Base-by-base conservation (phyloP, 176 grass and related monocot genomes). In the Stipa capillata region DNA sequence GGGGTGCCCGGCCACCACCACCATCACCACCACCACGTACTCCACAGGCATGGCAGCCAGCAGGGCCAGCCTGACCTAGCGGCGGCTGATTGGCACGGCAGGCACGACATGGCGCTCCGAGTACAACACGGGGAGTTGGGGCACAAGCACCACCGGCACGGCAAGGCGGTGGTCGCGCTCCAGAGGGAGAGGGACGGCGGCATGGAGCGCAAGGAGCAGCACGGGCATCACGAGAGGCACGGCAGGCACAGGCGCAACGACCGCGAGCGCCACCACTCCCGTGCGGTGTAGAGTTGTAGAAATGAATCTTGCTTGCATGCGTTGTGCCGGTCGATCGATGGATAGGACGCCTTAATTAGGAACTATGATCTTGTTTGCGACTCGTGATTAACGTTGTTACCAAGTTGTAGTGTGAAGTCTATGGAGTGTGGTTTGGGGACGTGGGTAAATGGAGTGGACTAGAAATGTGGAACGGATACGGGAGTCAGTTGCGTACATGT, bases 81-180 rank as follows among this genome's bases (percentile, higher is more conserved):
- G n/a, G n/a, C n/a, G n/a, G n/a, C n/a, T n/a, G n/a, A n/a, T n/a
- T n/a, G n/a, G n/a, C n/a, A n/a, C n/a, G n/a, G n/a, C n/a, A n/a
- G n/a, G n/a, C 83, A 86, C 51, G 87, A 79, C 15, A n/a, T 42
- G 21, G 76, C 74, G 3, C 82, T 92, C 43, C 52, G 78, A 24
- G 78, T 87, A 40, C 70, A 60, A 61, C 85, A 76, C 33, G 39
- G 34, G 82, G 76, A 66, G 14, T 32, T 14, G 17, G 44, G 25
- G 15, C 65, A 80, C 78, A 83, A 86, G 72, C 86, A 87, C 28
- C 86, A 84, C 29, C 43, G 56, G 17, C 81, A 82, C 54, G 59
- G 77, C 83, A 88, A 87, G 72, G 82, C 54, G 25, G 59, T 33
- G 31, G 43, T 5, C 34, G 15, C 3, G 43, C 27, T 25, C 9